Conservation (phyloP, 2,329 filamentous ascomycete genomes). For the Samsoniella hepiali region DNA sequence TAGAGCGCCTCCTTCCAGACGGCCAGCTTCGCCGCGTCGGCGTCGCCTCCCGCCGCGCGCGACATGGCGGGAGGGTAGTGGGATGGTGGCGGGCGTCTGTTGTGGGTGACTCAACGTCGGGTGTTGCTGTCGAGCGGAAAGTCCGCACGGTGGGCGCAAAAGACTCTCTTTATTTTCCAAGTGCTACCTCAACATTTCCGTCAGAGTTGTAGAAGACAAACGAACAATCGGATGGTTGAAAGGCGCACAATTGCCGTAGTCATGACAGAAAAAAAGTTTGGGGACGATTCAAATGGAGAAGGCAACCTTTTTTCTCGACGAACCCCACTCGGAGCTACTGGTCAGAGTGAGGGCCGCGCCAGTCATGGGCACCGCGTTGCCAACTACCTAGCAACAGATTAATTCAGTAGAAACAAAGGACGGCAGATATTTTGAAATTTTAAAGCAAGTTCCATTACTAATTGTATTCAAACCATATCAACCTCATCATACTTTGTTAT, state of each 20-base stretch:
- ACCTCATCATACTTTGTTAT: conserved; percentile 1
- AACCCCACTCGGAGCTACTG: conserved; percentile 17
- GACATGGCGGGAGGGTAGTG: conserved; percentile 15
- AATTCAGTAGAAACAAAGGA: neutral
- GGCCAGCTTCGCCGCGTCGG: conserved; percentile 41
- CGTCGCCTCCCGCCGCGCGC: conserved; percentile 29
- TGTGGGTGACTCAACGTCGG: conserved; percentile 11
- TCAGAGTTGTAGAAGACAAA: neutral
- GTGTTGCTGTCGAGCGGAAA: neutral
- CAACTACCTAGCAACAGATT: neutral
- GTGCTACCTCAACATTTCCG: conserved; percentile 13
- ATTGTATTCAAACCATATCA: neutral
- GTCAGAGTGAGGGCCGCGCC: neutral
- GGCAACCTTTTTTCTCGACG: conserved; percentile 12
- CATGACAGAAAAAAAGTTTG: conserved; percentile 15
- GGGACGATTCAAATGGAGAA: conserved; percentile 17
- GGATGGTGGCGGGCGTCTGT: conserved; percentile 12
- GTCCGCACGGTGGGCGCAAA: conserved; percentile 8
- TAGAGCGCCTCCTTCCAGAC: conserved; percentile 57
- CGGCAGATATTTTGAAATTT: neutral
- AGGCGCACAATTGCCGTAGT: conserved; percentile 4
- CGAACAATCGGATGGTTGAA: neutral
- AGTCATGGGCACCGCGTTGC: conserved; percentile 4
- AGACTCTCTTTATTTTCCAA: conserved; percentile 3
- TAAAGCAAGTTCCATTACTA: neutral